A percentile compares a stretch with the other conserved stretches of the same genome.
phyloP scores from a whole-genome alignment of 352 stramenopile genomes.

The Globisporangium megalacanthum region DNA sequence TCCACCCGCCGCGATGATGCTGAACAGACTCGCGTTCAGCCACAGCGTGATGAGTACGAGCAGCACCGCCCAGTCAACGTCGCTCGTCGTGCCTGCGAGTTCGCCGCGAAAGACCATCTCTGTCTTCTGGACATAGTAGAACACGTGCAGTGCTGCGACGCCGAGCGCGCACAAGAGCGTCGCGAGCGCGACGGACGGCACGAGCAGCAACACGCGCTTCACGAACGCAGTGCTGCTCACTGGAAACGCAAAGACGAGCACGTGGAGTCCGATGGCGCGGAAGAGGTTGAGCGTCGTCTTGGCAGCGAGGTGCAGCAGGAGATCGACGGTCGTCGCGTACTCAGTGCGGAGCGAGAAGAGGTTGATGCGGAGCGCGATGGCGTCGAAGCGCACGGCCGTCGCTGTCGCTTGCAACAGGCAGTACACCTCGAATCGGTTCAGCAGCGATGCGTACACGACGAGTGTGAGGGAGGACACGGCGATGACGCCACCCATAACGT shows the following conservation, averaged over 20 bases:
- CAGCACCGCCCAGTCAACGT: slow-evolving; percentile 34
- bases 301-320: slow-evolving; percentile 33
- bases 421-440: slow-evolving; percentile 53
- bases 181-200: slow-evolving; percentile 35
- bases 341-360: slow-evolving; percentile 35
- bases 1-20: slow-evolving; percentile 23
- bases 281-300: slow-evolving; percentile 62
- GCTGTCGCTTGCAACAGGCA: slow-evolving; percentile 29
- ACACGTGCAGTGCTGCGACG: slow-evolving; percentile 37
- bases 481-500: slow-evolving; percentile 33
- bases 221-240: slow-evolving; percentile 37
- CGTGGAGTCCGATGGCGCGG: slow-evolving; percentile 37
- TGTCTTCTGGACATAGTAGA: slow-evolving; percentile 50
- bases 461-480: slow-evolving; percentile 44
- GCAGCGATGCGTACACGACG: slow-evolving; percentile 46
- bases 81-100: slow-evolving; percentile 22
- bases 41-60: slow-evolving; percentile 35
- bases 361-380: slow-evolving; percentile 27
- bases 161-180: slow-evolving; percentile 35
- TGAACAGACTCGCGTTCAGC: slow-evolving; percentile 37
- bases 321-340: slow-evolving; percentile 31
- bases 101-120: slow-evolving; percentile 22
- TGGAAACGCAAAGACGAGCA: slow-evolving; percentile 53
- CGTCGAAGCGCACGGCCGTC: slow-evolving; percentile 24
- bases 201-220: slow-evolving; percentile 28